Conservation (phyloP, 1,139 yeast species). For the Debaryomyces coudertii region DNA sequence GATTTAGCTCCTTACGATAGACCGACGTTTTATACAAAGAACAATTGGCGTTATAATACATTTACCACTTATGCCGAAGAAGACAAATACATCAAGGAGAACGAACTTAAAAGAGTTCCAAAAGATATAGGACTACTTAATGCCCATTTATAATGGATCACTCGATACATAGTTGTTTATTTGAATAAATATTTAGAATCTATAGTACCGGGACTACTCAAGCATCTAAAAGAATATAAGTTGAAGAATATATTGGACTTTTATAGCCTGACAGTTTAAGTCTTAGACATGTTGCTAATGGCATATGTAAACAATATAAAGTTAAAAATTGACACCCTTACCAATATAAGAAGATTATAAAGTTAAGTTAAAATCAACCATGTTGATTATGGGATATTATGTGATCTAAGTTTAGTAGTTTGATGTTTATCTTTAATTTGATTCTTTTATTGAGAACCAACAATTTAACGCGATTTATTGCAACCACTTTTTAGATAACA, state of each 20-base stretch:
- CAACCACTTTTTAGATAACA: constrained; percentile 6
- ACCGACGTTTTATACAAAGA: constrained; percentile 23
- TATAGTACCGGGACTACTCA: background rate
- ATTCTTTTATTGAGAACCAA: too few relatives aligned
- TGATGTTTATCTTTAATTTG: background rate
- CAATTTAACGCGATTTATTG: constrained; percentile 6
- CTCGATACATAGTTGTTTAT: too few relatives aligned
- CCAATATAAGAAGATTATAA: too few relatives aligned
- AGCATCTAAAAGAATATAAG: background rate
- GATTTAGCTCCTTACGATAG: constrained; percentile 23
- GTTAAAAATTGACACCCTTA: too few relatives aligned
- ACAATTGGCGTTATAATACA: constrained; percentile 27
- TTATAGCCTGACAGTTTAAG: too few relatives aligned
- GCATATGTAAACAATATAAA: too few relatives aligned
- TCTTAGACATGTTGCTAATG: too few relatives aligned
- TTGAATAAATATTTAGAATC: background rate
- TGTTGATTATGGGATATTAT: too few relatives aligned
- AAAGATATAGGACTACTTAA: background rate
- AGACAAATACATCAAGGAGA: constrained; percentile 18
- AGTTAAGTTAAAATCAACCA: too few relatives aligned
- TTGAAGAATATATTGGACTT: background rate
- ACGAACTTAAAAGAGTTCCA: constrained; percentile 15
- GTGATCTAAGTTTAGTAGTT: background rate
- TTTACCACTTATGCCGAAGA: constrained; percentile 16
- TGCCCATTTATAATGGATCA: background rate